Evolutionary conservation across 257 asterid genomes (phyloP).

Genomic region (Solanum pinnatisectum): DNA sequence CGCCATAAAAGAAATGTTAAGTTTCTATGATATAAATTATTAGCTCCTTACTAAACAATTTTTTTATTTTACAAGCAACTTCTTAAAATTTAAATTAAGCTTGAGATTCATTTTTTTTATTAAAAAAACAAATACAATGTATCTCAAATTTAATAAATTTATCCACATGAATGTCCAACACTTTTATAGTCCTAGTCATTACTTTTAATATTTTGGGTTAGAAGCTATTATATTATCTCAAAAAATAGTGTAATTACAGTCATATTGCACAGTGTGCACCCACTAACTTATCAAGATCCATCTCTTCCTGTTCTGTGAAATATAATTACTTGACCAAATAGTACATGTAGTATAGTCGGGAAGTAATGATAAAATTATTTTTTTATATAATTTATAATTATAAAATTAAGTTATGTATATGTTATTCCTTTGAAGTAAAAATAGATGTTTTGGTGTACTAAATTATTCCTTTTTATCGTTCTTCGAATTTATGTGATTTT

Average conservation of each 20-base stretch:
- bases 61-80: no score
- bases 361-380: neutral
- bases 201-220: neutral
- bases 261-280: neutral
- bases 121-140: neutral
- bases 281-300: neutral
- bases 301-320: neutral
- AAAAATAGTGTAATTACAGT: neutral
- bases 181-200: neutral
- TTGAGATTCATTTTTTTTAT: neutral
- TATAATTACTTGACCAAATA: neutral
- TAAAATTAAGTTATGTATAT: neutral
- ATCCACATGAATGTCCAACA: neutral
- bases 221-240: neutral
- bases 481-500: neutral
- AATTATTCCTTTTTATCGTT: neutral
- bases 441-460: rapidly evolving
- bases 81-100: neutral
- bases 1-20: neutral
- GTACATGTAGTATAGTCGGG: neutral
- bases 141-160: neutral
- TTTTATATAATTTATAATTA: neutral
- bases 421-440: neutral
- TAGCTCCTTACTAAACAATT: neutral
- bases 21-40: neutral